phyloP scores from a whole-genome alignment of 768 basidiomycete species.

The Sporobolomyces phaffii region DNA sequence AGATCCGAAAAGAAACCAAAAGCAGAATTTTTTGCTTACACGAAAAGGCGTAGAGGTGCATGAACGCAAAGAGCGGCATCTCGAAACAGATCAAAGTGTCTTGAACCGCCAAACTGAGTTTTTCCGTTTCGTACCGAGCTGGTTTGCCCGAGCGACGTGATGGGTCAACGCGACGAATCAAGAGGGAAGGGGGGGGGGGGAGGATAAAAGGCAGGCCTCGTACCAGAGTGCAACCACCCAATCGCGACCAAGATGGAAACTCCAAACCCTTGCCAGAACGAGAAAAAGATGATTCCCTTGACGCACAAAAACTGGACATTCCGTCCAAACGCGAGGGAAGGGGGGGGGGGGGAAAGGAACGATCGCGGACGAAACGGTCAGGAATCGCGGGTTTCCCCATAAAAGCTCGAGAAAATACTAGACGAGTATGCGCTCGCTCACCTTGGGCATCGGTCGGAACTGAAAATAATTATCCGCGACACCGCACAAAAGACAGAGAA shows the following conservation, averaged over 20 bases:
- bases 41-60: conserved; percentile 91
- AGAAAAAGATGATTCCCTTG: conserved; percentile 96
- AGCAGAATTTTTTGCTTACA: no score
- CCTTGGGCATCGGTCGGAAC: conserved; percentile 73
- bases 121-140: conserved; percentile 44
- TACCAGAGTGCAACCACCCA: conserved; percentile 60
- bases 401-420: no score
- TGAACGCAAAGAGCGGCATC: conserved; percentile 94
- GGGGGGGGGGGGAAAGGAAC: no score
- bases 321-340: background rate
- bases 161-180: no score
- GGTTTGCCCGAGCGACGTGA: background rate
- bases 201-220: conserved; percentile 12
- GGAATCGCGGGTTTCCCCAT: no score
- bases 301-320: conserved; percentile 74
- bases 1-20: no score
- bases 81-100: conserved; percentile 91
- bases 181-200: background rate
- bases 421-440: no score
- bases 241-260: conserved; percentile 84
- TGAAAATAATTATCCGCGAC: background rate
- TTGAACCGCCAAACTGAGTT: conserved; percentile 70
- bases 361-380: no score
- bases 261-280: conserved; percentile 89
- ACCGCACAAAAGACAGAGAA: no score